Base-by-base conservation (phyloP, 306 rosid species). In the Dicorynia guianensis region DNA sequence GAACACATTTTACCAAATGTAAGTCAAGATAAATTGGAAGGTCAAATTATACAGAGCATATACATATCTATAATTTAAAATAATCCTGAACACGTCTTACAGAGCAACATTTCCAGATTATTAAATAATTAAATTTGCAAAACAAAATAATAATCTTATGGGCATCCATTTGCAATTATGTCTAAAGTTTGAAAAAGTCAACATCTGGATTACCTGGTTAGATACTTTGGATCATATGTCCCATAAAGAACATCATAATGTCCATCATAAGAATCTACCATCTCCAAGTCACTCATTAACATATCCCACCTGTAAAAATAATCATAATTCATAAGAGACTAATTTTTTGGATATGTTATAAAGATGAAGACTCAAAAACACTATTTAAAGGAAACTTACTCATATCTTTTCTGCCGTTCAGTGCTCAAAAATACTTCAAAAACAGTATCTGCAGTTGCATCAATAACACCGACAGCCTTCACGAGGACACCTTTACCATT, bases 161-260 rank as follows among this genome's bases (percentile, higher is more conserved):
- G 42, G 14, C 59, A 76, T 15, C 58, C 46, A 69, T 39, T 12
- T 36, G 39, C 30, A 59, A 60, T 48, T n/a, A 67, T 60, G 39
- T 56, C 40, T 76, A 3, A 50, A 25, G 1, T 40, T 63, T 63
- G 13, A 61, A 66, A 74, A 69, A 54, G 30, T 36, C 19, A 64
- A 39, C 11, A 43, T 36, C 63, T 4, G 11, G 34, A 74, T 87
- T 92, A 95, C 98, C 96, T 78, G 20, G 96, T 89, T 38, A 86
- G 87, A 85, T 90, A 92, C 69, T 90, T 92, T 36, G 97, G 98
- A 73, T 92, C 91, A 60, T 81, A 90, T 52, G 89, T 92, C 74
- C 97, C 98, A 55, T 95, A 92, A 56, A 95, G 84, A 76, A 92
- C 88, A 75, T 95, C 98, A 64, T 86, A 90, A 76, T 95, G 91